These are phyloP conservation scores for Zymoseptoria pseudotritici DNA, from an alignment of 2,329 filamentous ascomycete genomes.

Conservation along the genomic window DNA sequence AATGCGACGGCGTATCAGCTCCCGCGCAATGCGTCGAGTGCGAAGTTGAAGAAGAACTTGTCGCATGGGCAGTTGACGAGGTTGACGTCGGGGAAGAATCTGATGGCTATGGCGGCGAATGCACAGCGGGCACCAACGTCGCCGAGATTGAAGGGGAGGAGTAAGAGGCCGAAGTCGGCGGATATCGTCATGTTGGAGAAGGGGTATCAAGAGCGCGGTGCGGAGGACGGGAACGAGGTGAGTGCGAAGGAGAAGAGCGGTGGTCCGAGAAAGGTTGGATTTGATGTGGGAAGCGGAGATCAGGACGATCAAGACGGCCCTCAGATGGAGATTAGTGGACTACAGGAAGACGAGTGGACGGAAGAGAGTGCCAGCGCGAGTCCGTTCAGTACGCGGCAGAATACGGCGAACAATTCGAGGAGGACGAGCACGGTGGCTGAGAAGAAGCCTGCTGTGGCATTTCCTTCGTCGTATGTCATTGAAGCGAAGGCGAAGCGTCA, in stretches of 20 bases:
- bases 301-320: conserved; percentile 20
- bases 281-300: conserved; percentile 24
- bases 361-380: conserved; percentile 31
- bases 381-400: conserved; percentile 30
- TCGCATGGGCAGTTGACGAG: conserved; percentile 41
- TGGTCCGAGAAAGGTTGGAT: conserved; percentile 25
- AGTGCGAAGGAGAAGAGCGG: conserved; percentile 9
- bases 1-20: conserved; percentile 28
- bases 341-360: conserved; percentile 32
- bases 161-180: conserved; percentile 25
- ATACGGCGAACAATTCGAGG: conserved; percentile 31
- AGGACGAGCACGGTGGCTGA: conserved; percentile 20
- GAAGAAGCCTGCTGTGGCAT: conserved; percentile 13
- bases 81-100: conserved; percentile 33
- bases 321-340: conserved; percentile 23
- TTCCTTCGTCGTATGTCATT: background rate
- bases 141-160: conserved; percentile 24
- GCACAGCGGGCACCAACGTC: conserved; percentile 20
- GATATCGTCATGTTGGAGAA: conserved; percentile 22
- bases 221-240: conserved; percentile 14
- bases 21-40: conserved; percentile 22
- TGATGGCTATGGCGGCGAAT: conserved; percentile 19
- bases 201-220: conserved; percentile 23
- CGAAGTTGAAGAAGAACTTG: conserved; percentile 33
- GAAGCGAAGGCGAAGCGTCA: background rate